Percentiles rank a stretch among this genome's conserved stretches.
Evolutionary conservation across 192 early-diverging fungal genomes (phyloP).

Genomic region (Podochytrium sp.): DNA sequence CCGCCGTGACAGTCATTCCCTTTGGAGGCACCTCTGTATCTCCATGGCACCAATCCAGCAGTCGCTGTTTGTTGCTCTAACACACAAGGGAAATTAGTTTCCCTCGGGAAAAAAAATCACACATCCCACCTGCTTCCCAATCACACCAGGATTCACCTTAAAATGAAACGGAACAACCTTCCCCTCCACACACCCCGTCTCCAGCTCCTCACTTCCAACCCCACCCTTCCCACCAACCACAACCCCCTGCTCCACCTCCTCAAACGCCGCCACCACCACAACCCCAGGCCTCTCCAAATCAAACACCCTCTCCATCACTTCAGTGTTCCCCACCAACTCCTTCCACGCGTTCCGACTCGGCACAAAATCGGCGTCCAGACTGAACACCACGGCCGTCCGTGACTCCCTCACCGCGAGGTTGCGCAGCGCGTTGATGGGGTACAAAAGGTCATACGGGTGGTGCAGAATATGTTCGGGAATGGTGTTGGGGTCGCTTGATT

Average conservation of each 20-base stretch:
- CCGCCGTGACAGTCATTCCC: slow-evolving; percentile 1
- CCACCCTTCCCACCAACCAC: not conserved
- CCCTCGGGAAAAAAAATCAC: not conserved
- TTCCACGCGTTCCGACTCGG: slow-evolving; percentile 12
- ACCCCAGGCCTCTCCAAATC: slow-evolving; percentile 6
- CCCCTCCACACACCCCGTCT: slow-evolving; percentile 1
- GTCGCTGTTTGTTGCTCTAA: not conserved
- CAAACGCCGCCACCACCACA: slow-evolving; percentile 15
- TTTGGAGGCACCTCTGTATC: slow-evolving; percentile 20
- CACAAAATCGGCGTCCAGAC: slow-evolving; percentile 38
- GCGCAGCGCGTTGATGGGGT: slow-evolving; percentile 41
- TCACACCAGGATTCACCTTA: not conserved
- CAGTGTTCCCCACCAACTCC: not conserved
- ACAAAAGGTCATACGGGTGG: slow-evolving; percentile 44
- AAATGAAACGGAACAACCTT: slow-evolving; percentile 38
- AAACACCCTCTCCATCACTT: slow-evolving; percentile 6
- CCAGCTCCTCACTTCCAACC: not conserved
- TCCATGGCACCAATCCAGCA: slow-evolving; percentile 25
- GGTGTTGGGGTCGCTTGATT: not conserved
- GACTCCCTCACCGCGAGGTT: slow-evolving; percentile 37
- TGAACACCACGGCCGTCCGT: slow-evolving; percentile 31
- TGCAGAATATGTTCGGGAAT: slow-evolving; percentile 1
- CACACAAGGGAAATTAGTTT: not conserved
- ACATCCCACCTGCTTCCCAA: slow-evolving; percentile 5
- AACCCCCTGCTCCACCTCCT: slow-evolving; percentile 6